phyloP scores from a whole-genome alignment of 148 eudicot genomes.

The Salicornia ramosissima region DNA sequence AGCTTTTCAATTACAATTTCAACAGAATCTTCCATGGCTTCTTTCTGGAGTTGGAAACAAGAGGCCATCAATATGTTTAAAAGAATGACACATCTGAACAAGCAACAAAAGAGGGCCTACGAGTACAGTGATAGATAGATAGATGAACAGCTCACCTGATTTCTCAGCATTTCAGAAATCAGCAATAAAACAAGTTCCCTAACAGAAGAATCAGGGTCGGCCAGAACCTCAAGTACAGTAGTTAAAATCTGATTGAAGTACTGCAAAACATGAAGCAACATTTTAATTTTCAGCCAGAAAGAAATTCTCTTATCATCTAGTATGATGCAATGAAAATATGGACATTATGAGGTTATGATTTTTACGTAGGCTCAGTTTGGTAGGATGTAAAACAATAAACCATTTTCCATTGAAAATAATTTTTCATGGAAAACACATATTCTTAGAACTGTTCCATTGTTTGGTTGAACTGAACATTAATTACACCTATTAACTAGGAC shows the following conservation, averaged over 20 bases:
- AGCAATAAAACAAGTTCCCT: conserved; percentile 63
- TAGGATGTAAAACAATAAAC: too few species aligned
- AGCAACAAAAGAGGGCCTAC: neutral
- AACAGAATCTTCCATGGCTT: conserved; percentile 80
- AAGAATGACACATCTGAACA: neutral
- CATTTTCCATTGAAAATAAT: too few species aligned
- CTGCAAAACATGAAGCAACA: conserved; percentile 35
- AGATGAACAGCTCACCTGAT: conserved; percentile 35
- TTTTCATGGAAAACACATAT: too few species aligned
- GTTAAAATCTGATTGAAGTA: conserved; percentile 91
- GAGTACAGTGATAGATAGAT: neutral
- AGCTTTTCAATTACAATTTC: conserved; percentile 92
- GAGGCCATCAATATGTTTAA: neutral
- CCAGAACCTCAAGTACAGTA: conserved; percentile 74
- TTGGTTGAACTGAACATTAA: too few species aligned
- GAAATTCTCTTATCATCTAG: neutral
- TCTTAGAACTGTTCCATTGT: too few species aligned
- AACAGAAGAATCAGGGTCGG: conserved; percentile 66
- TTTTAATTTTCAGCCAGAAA: neutral
- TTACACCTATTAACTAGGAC: too few species aligned
- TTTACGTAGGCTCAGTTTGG: too few species aligned
- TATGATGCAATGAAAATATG: neutral
- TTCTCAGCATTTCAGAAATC: conserved; percentile 83
- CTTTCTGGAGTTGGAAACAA: conserved; percentile 50
- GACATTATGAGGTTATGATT: too few species aligned